Base-by-base conservation (phyloP, 257 asterid species). In the Lavandula angustifolia region DNA sequence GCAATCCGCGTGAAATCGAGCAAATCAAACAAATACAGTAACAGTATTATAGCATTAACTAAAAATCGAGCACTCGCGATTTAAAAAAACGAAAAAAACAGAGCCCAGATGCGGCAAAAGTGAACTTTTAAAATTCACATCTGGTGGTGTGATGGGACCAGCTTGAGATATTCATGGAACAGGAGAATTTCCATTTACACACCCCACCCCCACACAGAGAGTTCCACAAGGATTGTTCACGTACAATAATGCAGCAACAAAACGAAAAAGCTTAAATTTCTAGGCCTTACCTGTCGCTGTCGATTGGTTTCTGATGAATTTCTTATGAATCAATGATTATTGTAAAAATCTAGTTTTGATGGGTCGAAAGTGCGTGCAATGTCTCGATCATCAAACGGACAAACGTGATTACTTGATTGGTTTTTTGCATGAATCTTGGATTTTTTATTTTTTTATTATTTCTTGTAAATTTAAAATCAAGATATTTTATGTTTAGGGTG, bases 41-140 rank as follows among this genome's bases (percentile, higher is more conserved):
- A 3, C 60, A 60, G 57, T 62, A 49, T 11, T 17, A 27, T 6
- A 65, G 46, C 35, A 41, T 55, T 34, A 49, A 16, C 22, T 6
- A 18, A 8, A 55, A 53, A 57, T 33, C 4, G 46, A 54, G 44
- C 60, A 47, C 41, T 47, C 62, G 29, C 65, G 52, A n/a, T n/a
- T n/a, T n/a, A n/a, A n/a, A n/a, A n/a, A n/a, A n/a, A n/a, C n/a
- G 6, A 42, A 58, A 40, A 61, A 53, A 67, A 56, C 62, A 37
- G 13, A 14, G 35, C 52, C 67, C 70, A 68, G 71, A 67, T 67
- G 72, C 67, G 70, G 60, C 70, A 56, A 63, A 64, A 33, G 64
- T 42, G 32, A 67, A 22, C 65, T 55, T 70, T 29, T 60, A n/a
- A 11, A 27, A 11, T 34, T 22, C 63, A 51, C 60, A 42, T 62